A percentile compares a stretch with the other conserved stretches of the same genome.
Evolutionary conservation across 192 early-diverging fungal species (phyloP).

Genomic region (Linnemannia zychae): DNA sequence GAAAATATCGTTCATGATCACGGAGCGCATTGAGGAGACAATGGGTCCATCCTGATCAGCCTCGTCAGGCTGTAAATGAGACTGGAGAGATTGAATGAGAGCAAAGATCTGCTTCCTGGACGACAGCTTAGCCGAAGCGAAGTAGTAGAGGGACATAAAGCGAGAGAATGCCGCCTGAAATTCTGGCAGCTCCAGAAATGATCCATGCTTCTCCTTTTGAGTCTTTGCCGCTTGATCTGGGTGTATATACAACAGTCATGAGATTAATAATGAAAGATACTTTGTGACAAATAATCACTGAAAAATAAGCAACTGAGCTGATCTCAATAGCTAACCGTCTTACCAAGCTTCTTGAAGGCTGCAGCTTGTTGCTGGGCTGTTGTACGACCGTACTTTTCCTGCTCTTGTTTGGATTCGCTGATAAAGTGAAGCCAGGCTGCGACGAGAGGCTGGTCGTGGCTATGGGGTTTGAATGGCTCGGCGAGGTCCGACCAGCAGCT

Average conservation of each 20-base stretch:
- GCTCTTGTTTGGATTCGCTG: constrained; percentile 42
- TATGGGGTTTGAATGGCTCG: constrained; percentile 14
- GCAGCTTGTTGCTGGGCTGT: constrained; percentile 49
- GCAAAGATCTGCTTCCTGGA: constrained; percentile 54
- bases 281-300: too few relatives aligned
- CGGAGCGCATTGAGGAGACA: constrained; percentile 41
- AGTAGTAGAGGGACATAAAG: constrained; percentile 42
- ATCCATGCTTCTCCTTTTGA: constrained; percentile 32
- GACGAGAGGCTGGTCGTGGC: constrained; percentile 28
- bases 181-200: constrained; percentile 31
- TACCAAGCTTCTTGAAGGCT: constrained; percentile 56
- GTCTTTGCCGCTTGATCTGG: constrained; percentile 40
- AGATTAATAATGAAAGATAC: too few relatives aligned
- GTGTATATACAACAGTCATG: not conserved
- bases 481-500: constrained; percentile 33
- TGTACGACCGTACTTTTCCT: constrained; percentile 46
- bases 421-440: constrained; percentile 42
- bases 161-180: constrained; percentile 52
- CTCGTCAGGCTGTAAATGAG: constrained; percentile 37
- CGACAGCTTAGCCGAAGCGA: constrained; percentile 41
- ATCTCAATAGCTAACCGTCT: too few relatives aligned
- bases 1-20: constrained; percentile 37
- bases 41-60: constrained; percentile 35
- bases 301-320: too few relatives aligned
- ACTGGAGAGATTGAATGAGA: constrained; percentile 38